Evolutionary conservation across 1,284 basidiomycete genomes (phyloP).

Genomic region (Cerrena zonata): DNA sequence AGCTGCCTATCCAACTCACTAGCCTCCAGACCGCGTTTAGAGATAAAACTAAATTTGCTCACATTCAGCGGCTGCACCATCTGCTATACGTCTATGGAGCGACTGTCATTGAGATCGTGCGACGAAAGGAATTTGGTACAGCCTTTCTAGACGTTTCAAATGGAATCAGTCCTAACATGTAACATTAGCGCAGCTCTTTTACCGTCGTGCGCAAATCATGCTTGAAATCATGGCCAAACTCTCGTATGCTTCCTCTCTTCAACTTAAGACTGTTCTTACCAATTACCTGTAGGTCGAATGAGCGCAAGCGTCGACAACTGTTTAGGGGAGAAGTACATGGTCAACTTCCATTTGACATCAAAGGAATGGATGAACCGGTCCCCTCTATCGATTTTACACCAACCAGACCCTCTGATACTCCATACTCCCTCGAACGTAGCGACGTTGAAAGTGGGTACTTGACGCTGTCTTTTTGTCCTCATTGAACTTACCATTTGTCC

Average conservation of each 20-base stretch:
- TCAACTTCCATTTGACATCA: conserved; percentile 73
- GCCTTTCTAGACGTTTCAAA: conserved; percentile 7
- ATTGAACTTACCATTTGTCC: background rate
- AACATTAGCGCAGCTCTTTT: conserved; percentile 72
- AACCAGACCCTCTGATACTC: conserved; percentile 37
- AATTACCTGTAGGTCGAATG: conserved; percentile 46
- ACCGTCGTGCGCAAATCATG: conserved; percentile 70
- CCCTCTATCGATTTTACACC: conserved; percentile 76
- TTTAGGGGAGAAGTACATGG: conserved; percentile 75
- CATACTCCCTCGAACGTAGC: conserved; percentile 61
- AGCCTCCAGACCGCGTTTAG: conserved; percentile 66
- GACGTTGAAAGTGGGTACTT: conserved; percentile 64
- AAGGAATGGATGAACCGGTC: conserved; percentile 70
- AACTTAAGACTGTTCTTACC: background rate
- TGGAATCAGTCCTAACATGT: conserved; percentile 2
- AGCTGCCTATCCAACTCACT: conserved; percentile 57
- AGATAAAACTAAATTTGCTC: conserved; percentile 78
- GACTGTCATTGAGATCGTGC: conserved; percentile 84
- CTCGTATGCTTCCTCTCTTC: conserved; percentile 44
- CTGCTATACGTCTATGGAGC: conserved; percentile 92
- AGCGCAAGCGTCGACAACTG: conserved; percentile 71
- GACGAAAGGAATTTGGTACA: conserved; percentile 82
- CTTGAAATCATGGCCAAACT: conserved; percentile 79
- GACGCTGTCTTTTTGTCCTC: background rate
- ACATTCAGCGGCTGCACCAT: conserved; percentile 82